Evolutionary conservation across 1,284 basidiomycete genomes (phyloP).

Genomic region (Cerrena zonata): DNA sequence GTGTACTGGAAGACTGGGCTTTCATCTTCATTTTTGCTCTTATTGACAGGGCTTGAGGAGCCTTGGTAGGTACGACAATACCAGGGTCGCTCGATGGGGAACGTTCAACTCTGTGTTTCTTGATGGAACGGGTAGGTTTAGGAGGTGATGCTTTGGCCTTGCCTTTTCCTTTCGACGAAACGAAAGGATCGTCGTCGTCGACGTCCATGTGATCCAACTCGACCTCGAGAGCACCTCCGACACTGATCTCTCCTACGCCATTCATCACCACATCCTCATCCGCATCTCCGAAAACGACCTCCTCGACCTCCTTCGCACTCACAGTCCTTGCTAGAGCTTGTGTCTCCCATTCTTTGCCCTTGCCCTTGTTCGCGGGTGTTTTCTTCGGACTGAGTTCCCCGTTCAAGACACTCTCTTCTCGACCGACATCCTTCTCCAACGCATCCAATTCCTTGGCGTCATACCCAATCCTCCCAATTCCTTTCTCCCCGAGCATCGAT

Average conservation of each 20-base stretch:
- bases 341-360: conserved; percentile 10
- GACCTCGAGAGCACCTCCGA: conserved; percentile 21
- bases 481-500: conserved; percentile 49
- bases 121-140: neutral
- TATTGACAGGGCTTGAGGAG: no score
- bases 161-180: neutral
- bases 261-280: conserved; percentile 16
- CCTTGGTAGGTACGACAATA: neutral
- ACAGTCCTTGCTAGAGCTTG: no score
- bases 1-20: neutral
- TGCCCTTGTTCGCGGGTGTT: conserved; percentile 4
- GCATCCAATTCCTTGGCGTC: conserved; percentile 28
- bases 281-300: conserved; percentile 17
- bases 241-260: neutral
- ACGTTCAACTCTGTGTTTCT: neutral
- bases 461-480: conserved; percentile 30
- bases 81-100: neutral
- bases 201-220: conserved; percentile 22
- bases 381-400: conserved; percentile 8
- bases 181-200: conserved; percentile 16
- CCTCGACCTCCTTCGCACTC: conserved; percentile 21
- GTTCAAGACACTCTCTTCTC: no score
- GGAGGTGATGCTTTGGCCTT: conserved; percentile 1
- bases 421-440: conserved; percentile 19
- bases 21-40: conserved; percentile 1